Conservation (phyloP, 805 yeast genomes). For the Lachancea lanzarotensis region DNA sequence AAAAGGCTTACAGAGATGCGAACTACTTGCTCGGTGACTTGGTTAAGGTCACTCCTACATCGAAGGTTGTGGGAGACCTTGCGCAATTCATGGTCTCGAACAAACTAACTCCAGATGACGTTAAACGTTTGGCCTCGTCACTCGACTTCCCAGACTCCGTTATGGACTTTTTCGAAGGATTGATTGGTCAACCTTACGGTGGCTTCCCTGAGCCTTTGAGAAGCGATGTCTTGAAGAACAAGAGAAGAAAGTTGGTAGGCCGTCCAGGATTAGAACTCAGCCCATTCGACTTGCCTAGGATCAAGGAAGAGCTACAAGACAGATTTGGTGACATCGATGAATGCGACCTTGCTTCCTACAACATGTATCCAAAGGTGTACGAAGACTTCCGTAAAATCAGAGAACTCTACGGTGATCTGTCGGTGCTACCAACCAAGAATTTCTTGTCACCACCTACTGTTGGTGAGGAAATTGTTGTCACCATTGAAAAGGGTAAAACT, state of each 20-base stretch:
- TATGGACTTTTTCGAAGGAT: constrained; percentile 96
- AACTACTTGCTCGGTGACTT: constrained; percentile 89
- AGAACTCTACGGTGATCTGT: constrained; percentile 83
- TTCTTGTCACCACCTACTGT: constrained; percentile 83
- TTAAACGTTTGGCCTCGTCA: constrained; percentile 75
- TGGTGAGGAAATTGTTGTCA: constrained; percentile 83
- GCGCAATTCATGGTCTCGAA: constrained; percentile 99
- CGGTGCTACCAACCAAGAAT: constrained; percentile 87
- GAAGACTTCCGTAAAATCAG: constrained; percentile 73
- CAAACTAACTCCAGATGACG: constrained; percentile 80
- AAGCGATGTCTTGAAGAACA: constrained; percentile 80
- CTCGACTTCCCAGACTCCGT: constrained; percentile 99
- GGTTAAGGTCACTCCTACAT: constrained; percentile 98
- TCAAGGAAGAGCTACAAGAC: constrained; percentile 65
- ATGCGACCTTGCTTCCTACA: constrained; percentile 87
- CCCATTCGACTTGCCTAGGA: constrained; percentile 70
- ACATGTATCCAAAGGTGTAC: constrained; percentile 97
- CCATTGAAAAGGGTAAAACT: constrained; percentile 91
- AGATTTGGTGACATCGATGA: constrained; percentile 80
- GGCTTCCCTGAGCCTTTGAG: constrained; percentile 99
- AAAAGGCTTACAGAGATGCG: constrained; percentile 88
- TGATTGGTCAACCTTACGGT: constrained; percentile 99
- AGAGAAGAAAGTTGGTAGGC: constrained; percentile 79
- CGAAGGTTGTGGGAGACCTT: constrained; percentile 98
- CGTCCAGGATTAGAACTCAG: constrained; percentile 90